A percentile compares a stretch with the other conserved stretches of the same genome.
phyloP scores from a whole-genome alignment of 169 alveolate genomes.

The Plasmodium gonderi region DNA sequence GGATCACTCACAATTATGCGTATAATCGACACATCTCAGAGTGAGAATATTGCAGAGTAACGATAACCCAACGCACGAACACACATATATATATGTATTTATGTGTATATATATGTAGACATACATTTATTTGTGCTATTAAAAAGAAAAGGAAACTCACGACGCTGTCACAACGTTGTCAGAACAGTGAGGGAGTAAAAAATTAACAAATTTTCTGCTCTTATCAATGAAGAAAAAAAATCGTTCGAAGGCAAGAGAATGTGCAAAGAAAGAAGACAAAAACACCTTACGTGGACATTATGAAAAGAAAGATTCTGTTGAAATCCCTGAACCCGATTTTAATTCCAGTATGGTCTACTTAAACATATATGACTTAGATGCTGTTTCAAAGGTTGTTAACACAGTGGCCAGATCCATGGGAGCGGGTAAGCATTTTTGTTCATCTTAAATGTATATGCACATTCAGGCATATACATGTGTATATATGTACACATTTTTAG shows the following conservation, averaged over 20 bases:
- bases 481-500: neutral
- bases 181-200: too few species aligned
- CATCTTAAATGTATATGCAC: neutral
- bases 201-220: neutral
- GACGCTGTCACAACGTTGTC: too few species aligned
- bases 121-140: too few species aligned
- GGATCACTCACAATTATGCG: neutral
- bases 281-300: neutral
- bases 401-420: constrained; percentile 82
- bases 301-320: neutral
- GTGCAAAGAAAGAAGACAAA: constrained; percentile 5
- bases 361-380: constrained; percentile 82
- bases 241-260: neutral
- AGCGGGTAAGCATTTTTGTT: constrained; percentile 67
- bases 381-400: constrained; percentile 79
- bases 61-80: too few species aligned
- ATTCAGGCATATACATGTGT: neutral
- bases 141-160: too few species aligned
- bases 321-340: constrained; percentile 18
- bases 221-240: constrained; percentile 10
- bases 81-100: too few species aligned
- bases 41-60: neutral
- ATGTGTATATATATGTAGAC: too few species aligned
- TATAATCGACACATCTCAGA: neutral
- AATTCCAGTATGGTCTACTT: constrained; percentile 75